Base-by-base conservation (phyloP, 192 early-diverging fungal species). In the Dispira simplex region DNA sequence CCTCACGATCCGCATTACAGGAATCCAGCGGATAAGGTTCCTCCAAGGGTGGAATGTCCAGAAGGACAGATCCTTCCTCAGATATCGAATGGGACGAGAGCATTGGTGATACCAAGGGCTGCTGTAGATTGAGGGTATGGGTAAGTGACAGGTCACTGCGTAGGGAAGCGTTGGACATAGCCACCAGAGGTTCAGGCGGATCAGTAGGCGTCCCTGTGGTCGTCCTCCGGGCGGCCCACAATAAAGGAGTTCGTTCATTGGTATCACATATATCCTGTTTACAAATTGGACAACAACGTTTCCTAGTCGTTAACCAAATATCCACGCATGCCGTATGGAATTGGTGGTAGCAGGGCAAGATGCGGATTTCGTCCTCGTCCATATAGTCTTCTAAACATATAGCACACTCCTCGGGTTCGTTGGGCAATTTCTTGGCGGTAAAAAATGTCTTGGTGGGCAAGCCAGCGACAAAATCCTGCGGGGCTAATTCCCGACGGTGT, bases 361-460 rank as follows among this genome's bases (percentile, higher is more conserved):
- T 77, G 13, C 93, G 72, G 23, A 95, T 67, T 65, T 85, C 78
- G 18, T 90, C 86, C 21, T 85, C 88, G 65, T 86, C 82, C 16
- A 77, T 72, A 77, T 88, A 97, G 57, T 94, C 90, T 11, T 96
- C 93, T 64, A 98, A 73, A 74, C 95, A 98, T 27, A 98, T 95
- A 8, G 87, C 83, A 71, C 95, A 98, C 46, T 84, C 83, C 5
- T 82, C 77, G 11, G 84, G 91, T 32, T 90, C 91, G 68, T 83
- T 83, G 28, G 86, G 86, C 46, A 78, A 73, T 46, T 75, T 73
- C 62, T 85, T 86, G 62, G 82, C 65, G 39, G 60, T 57, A 67
- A 73, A 77, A 62, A 83, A 93, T n/a, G 78, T 79, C 46, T 82
- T 86, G 16, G 78, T 74, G 0, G 90, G 90, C 46, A 95, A 70